Evolutionary conservation across 306 rosid genomes (phyloP), one percentile per base, ranked within the genome.

Genomic region (Chamaecrista fasciculata): DNA sequence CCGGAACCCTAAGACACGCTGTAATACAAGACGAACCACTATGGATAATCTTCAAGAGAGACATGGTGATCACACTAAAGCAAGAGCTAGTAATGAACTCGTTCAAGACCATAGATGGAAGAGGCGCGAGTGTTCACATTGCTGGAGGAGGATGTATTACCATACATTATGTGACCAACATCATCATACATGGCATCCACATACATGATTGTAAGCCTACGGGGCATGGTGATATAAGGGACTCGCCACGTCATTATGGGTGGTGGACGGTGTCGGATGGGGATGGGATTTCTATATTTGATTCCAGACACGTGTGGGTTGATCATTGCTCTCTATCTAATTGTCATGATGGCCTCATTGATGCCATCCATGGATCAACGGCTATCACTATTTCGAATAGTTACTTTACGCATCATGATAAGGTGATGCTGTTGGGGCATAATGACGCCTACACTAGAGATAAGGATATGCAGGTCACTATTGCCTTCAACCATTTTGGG

Each of bases 371-470:
- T 82, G 97, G 97, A 20, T 87, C 97, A 9, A 91, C 95, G 0
- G 97, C 95, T 24, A 85, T 89, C 24, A 92, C 97, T 6, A 79
- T 92, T 58, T 87, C 96, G 6, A 92, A 92, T 70, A 92, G 87
- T 36, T 89, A 84, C 73, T 82, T 92, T 87, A 92, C 97, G 2
- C 97, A 92, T 77, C 97, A 92, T 79, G 96, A 92, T 43, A 92
- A 92, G 72, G 97, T 89, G 29, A 92, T 92, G 97, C 86, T 92
- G 33, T 84, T 92, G 77, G 97, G 97, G 2, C 97, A 92, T 24
- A 92, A 92, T 66, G 97, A 92, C 28, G 82, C 89, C 0, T 92
- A 72, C 15, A 82, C 89, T 1, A 85, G 84, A 16, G 97, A 91
- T 71, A 89, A 82, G 74, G 48, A 61, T 69, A 89, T 91, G 97